Evolutionary conservation across 306 rosid species (phyloP).

Genomic region (Pueraria montana): DNA sequence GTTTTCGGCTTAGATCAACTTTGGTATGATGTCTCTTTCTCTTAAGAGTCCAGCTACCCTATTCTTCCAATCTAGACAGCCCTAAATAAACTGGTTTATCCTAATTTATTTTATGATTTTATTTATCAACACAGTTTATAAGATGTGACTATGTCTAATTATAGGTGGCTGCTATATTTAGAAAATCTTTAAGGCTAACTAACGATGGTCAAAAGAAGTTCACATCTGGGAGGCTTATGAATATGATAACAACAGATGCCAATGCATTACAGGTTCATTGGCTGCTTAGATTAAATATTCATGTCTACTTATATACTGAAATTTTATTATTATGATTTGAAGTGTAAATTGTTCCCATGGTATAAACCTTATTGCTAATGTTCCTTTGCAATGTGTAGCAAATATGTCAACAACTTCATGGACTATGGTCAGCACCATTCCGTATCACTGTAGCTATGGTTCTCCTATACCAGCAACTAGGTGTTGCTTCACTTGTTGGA

Average conservation of each 20-base stretch:
- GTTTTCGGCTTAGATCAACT: slow-evolving; percentile 87
- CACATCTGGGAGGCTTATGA: slow-evolving; percentile 84
- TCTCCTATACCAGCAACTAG: slow-evolving; percentile 93
- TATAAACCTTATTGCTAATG: slow-evolving; percentile 23
- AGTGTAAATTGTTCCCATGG: background rate
- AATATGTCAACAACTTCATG: slow-evolving; percentile 84
- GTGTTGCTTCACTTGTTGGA: slow-evolving; percentile 89
- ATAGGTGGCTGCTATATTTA: slow-evolving; percentile 89
- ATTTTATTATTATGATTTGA: background rate
- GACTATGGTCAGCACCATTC: slow-evolving; percentile 90
- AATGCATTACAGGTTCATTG: slow-evolving; percentile 71
- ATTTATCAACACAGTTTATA: slow-evolving; percentile 17
- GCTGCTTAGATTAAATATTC: background rate
- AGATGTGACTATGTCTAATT: slow-evolving; percentile 37
- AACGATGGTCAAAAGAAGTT: slow-evolving; percentile 78
- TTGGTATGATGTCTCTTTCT: slow-evolving; percentile 65
- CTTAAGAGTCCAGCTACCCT: slow-evolving; percentile 3
- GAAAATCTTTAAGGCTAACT: slow-evolving; percentile 85
- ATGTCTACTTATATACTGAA: background rate
- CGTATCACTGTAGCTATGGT: slow-evolving; percentile 76
- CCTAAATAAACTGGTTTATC: slow-evolving; percentile 15
- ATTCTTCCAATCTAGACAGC: slow-evolving; percentile 15
- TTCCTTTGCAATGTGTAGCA: slow-evolving; percentile 59
- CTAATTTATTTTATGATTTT: background rate
- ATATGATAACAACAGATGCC: slow-evolving; percentile 92